Evolutionary conservation across 2,329 filamentous ascomycete species (phyloP).

Genomic region (Phaeoacremonium minimum): DNA sequence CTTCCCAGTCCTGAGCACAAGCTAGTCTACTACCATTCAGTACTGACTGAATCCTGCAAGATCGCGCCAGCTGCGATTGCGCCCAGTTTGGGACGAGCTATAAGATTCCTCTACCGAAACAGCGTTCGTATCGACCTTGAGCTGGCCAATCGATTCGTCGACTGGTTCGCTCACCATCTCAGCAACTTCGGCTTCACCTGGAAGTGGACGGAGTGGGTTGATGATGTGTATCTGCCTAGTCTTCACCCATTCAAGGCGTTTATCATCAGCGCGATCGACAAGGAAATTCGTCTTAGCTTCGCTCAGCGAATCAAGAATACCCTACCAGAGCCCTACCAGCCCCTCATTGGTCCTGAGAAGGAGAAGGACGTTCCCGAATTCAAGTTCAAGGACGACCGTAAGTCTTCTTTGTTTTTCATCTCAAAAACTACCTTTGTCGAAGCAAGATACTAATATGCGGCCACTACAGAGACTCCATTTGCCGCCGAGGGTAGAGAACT

Average conservation of each 20-base stretch:
- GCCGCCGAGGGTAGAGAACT: conserved; percentile 80
- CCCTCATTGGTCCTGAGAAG: conserved; percentile 77
- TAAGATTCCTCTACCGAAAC: conserved; percentile 84
- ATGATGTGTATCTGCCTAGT: conserved; percentile 72
- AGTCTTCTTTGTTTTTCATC: conserved; percentile 27
- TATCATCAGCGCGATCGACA: conserved; percentile 85
- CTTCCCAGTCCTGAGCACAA: conserved; percentile 87
- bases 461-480: conserved; percentile 67
- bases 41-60: conserved; percentile 93
- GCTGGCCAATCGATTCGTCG: conserved; percentile 79
- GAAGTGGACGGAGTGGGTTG: conserved; percentile 98
- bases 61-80: conserved; percentile 95
- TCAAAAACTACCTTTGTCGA: conserved; percentile 72
- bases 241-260: conserved; percentile 90
- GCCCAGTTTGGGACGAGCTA: conserved; percentile 86
- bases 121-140: conserved; percentile 82
- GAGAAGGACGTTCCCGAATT: conserved; percentile 96
- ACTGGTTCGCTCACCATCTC: conserved; percentile 97
- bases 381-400: conserved; percentile 77
- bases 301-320: conserved; percentile 94
- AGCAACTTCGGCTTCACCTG: conserved; percentile 99
- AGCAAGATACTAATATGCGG: conserved; percentile 20
- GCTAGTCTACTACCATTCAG: conserved; percentile 91
- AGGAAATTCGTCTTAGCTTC: conserved; percentile 95
- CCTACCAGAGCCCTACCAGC: conserved; percentile 79